phyloP scores from a whole-genome alignment of 2,329 filamentous ascomycete species.

The Colletotrichum sp. region DNA sequence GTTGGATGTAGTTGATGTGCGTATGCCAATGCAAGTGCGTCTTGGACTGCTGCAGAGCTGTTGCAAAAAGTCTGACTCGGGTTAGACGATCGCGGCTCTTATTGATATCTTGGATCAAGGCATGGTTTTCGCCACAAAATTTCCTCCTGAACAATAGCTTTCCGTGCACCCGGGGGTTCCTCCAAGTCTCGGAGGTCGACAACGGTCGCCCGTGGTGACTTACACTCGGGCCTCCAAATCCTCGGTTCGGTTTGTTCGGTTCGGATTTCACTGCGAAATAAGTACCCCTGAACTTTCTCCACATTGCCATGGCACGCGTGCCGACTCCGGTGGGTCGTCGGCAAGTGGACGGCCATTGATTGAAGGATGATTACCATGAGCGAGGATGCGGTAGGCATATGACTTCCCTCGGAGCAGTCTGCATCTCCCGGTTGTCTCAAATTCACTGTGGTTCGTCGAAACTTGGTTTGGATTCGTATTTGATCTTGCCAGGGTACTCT shows the following conservation, averaged over 20 bases:
- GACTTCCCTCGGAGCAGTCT: too few species aligned
- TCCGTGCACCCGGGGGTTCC: neutral
- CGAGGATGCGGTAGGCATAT: neutral
- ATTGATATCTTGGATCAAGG: neutral
- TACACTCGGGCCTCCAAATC: neutral
- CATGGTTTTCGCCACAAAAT: neutral
- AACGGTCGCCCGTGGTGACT: neutral
- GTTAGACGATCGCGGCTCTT: neutral
- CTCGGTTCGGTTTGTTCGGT: conserved; percentile 7
- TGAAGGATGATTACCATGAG: neutral
- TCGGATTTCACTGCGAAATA: neutral
- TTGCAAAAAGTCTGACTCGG: neutral
- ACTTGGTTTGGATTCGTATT: neutral
- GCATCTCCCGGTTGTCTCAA: neutral
- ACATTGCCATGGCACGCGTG: neutral
- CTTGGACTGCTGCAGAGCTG: neutral
- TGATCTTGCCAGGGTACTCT: neutral
- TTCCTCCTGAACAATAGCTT: neutral
- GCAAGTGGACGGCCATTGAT: neutral
- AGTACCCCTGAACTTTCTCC: neutral
- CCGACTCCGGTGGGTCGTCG: neutral
- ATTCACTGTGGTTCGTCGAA: accelerated
- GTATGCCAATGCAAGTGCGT: neutral
- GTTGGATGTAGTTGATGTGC: conserved; percentile 24
- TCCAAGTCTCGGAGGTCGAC: neutral